phyloP scores from a whole-genome alignment of 208 protist genomes.

The Porcisia hertigi region DNA sequence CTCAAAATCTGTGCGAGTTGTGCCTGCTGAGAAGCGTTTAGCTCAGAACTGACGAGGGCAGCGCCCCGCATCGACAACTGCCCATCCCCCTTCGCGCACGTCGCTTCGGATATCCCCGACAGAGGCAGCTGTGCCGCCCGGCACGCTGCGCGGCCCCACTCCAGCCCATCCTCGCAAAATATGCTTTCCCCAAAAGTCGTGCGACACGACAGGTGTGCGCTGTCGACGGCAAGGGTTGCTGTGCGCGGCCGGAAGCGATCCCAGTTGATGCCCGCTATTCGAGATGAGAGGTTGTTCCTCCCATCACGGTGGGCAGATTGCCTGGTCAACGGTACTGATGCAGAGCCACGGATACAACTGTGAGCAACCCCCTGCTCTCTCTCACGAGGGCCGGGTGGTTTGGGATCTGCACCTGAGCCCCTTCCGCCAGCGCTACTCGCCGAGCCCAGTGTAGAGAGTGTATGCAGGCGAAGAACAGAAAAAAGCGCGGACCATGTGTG shows the following conservation, averaged over 20 bases:
- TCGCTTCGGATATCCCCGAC: not conserved
- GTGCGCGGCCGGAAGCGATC: conserved; percentile 1
- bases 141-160: conserved; percentile 9
- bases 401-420: not conserved
- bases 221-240: not conserved
- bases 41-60: not conserved
- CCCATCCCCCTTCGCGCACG: not conserved
- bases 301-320: not conserved
- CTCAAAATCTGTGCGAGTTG: conserved; percentile 13
- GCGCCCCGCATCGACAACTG: not conserved
- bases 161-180: conserved; percentile 21
- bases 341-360: too few species aligned
- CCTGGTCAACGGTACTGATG: not conserved
- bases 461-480: conserved; percentile 11
- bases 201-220: not conserved
- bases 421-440: not conserved
- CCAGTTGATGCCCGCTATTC: conserved; percentile 21
- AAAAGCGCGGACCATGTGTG: conserved; percentile 14
- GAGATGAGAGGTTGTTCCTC: not conserved
- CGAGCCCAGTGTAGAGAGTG: not conserved
- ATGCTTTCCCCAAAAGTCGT: conserved; percentile 1
- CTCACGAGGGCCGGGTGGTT: not conserved
- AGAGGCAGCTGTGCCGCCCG: not conserved
- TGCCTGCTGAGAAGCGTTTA: conserved; percentile 5
- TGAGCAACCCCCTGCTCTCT: not conserved